Conservation (phyloP, 192 early-diverging fungal species). For the Umbelopsis sp. region DNA sequence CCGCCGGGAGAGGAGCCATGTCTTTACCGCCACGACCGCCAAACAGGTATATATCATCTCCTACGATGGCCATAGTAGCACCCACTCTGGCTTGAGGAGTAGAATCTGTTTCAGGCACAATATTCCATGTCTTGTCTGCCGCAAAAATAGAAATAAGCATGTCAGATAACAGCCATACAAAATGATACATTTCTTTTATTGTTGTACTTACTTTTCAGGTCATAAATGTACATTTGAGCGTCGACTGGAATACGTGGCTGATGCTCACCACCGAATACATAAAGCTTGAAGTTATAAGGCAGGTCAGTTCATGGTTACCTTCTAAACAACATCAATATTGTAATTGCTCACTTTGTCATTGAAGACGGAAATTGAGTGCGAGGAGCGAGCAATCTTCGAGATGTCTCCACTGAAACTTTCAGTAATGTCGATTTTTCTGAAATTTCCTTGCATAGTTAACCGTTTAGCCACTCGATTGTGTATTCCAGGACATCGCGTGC, state of each 20-base stretch:
- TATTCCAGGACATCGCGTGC: too few species aligned
- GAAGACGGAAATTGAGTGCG: too few species aligned
- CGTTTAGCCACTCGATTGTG: too few species aligned
- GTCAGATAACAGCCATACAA: not conserved
- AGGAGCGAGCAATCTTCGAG: too few species aligned
- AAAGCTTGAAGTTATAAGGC: not conserved
- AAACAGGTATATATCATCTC: conserved; percentile 26
- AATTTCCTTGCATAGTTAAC: not conserved
- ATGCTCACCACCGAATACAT: conserved; percentile 32
- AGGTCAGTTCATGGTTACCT: too few species aligned
- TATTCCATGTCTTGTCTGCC: not conserved
- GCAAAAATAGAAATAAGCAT: not conserved
- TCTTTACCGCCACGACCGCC: conserved; percentile 26
- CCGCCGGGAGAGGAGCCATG: conserved; percentile 23
- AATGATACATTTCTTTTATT: not conserved
- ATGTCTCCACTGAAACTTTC: too few species aligned
- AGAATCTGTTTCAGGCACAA: not conserved
- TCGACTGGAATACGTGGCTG: conserved; percentile 30
- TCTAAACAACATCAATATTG: too few species aligned
- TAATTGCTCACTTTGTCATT: too few species aligned
- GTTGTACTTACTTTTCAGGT: conserved; percentile 11
- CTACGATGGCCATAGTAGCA: conserved; percentile 11
- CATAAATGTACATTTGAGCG: conserved; percentile 30
- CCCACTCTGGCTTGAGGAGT: conserved; percentile 32
- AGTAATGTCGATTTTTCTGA: not conserved